These are phyloP conservation scores for Sanghuangporus sanghuang DNA, from an alignment of 1,284 basidiomycete species.

Conservation along the genomic window DNA sequence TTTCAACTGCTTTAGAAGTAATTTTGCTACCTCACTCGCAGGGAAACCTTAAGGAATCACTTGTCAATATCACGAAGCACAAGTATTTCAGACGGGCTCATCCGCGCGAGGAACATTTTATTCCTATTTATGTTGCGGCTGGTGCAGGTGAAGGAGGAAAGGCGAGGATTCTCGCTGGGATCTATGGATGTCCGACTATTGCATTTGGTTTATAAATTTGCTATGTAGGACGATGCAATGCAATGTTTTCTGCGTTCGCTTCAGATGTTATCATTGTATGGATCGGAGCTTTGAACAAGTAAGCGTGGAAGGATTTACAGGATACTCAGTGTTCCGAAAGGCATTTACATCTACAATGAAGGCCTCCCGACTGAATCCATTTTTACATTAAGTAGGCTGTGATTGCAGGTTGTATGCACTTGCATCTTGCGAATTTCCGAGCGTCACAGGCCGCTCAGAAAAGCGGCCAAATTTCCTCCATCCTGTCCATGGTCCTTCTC, in stretches of 20 bases:
- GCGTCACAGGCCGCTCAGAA: constrained; percentile 43
- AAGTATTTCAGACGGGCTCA: constrained; percentile 58
- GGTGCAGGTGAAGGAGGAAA: constrained; percentile 61
- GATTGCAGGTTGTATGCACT: background rate
- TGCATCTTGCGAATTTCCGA: background rate
- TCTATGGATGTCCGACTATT: constrained; percentile 54
- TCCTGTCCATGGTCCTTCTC: constrained; percentile 24
- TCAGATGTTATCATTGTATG: too few species aligned
- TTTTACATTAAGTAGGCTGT: too few species aligned
- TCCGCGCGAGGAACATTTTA: constrained; percentile 69
- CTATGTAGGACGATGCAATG: background rate
- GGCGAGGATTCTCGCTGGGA: constrained; percentile 43
- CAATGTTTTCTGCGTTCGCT: too few species aligned
- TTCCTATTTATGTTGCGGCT: constrained; percentile 67
- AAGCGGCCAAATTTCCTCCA: constrained; percentile 46
- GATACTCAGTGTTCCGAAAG: too few species aligned
- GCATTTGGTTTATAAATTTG: constrained; percentile 48
- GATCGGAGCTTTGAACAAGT: too few species aligned
- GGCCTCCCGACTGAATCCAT: too few species aligned
- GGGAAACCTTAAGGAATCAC: constrained; percentile 37
- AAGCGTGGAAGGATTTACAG: too few species aligned
- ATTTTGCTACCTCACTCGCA: constrained; percentile 20
- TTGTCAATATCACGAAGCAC: constrained; percentile 50
- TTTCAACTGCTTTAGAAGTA: constrained; percentile 16
- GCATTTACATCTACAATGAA: too few species aligned